Percentiles rank a stretch among this genome's conserved stretches.
These are phyloP conservation scores for Fragilaria crotonensis DNA, from an alignment of 108 stramenopile genomes.

Conservation along the genomic window DNA sequence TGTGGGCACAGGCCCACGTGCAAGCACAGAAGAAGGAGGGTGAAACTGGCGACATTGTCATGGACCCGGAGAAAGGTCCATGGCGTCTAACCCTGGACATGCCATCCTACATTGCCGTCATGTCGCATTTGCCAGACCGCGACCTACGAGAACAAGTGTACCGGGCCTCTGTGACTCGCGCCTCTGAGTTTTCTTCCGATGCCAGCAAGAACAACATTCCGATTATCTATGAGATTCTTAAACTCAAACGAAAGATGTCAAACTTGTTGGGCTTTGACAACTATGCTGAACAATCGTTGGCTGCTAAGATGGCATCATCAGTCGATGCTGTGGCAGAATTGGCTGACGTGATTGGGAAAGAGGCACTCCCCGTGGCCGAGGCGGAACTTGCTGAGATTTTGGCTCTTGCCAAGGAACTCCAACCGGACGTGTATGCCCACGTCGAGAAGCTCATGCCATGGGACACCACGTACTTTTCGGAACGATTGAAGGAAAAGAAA, in stretches of 20 bases:
- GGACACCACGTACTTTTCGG: constrained; percentile 90
- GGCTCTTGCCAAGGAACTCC: constrained; percentile 61
- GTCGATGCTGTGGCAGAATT: constrained; percentile 81
- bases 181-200: constrained; percentile 54
- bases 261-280: constrained; percentile 84
- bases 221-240: constrained; percentile 84
- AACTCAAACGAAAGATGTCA: constrained; percentile 75
- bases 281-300: constrained; percentile 84
- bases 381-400: constrained; percentile 85
- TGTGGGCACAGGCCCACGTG: constrained; percentile 80
- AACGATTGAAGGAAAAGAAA: constrained; percentile 93
- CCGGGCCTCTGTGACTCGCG: constrained; percentile 80
- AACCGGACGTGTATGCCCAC: constrained; percentile 73
- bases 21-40: constrained; percentile 32
- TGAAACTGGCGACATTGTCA: too few relatives aligned
- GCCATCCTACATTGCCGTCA: constrained; percentile 89
- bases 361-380: constrained; percentile 87
- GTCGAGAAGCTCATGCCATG: constrained; percentile 78
- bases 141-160: constrained; percentile 87
- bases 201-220: constrained; percentile 92
- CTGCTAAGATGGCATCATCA: constrained; percentile 92
- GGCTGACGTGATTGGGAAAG: constrained; percentile 83
- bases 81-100: constrained; percentile 93
- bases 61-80: constrained; percentile 81
- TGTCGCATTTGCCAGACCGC: constrained; percentile 85